Conservation (phyloP, 176 grass and related monocot species). For the Melocanna baccifera region DNA sequence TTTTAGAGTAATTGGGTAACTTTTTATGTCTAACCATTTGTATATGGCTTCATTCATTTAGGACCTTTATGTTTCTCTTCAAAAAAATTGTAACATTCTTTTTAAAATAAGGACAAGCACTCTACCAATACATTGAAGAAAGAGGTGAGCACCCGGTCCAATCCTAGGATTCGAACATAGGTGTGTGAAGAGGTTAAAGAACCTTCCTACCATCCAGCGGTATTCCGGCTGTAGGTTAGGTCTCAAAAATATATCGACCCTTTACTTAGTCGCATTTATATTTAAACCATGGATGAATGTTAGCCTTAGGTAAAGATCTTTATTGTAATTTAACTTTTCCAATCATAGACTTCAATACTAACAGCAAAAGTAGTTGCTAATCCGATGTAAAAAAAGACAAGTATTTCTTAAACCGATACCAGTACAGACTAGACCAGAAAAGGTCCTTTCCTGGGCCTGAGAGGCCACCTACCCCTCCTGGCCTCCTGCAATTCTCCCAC, state of each 20-base stretch:
- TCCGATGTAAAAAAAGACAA: background rate
- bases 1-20: background rate
- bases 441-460: conserved; percentile 8
- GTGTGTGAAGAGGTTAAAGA: background rate
- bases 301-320: background rate
- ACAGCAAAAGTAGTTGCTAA: background rate
- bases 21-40: background rate
- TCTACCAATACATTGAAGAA: no score
- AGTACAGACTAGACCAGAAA: background rate
- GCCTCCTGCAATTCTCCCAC: background rate
- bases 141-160: background rate
- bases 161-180: background rate
- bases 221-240: background rate
- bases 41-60: background rate
- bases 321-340: background rate
- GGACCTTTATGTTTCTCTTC: background rate
- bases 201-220: background rate
- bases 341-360: background rate
- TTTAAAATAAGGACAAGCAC: background rate
- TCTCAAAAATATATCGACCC: background rate
- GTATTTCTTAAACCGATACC: background rate
- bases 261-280: background rate
- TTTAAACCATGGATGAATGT: background rate
- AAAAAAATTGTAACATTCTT: background rate
- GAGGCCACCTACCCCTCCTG: conserved; percentile 24